A percentile compares a stretch with the other conserved stretches of the same genome.
Conservation (phyloP, 2,329 filamentous ascomycete genomes). For the Penicillium sp. region DNA sequence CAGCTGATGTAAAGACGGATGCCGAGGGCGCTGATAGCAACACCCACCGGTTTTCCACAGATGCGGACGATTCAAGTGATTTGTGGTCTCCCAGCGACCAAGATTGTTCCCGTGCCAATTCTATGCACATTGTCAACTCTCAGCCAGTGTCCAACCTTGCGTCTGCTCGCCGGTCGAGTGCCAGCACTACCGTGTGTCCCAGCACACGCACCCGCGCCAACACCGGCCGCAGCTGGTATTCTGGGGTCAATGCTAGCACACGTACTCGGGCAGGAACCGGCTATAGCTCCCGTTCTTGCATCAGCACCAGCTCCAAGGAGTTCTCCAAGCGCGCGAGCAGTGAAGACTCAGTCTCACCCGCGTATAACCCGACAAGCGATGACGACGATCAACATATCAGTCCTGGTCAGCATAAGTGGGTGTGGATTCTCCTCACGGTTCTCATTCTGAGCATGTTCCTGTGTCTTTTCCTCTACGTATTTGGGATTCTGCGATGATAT, state of each 20-base stretch:
- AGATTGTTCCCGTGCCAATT: background rate
- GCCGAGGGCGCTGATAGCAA: background rate
- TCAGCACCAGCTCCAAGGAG: background rate
- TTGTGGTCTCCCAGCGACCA: background rate
- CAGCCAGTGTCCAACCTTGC: background rate
- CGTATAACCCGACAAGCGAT: background rate
- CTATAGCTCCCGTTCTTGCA: background rate
- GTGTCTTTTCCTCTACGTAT: conserved; percentile 30
- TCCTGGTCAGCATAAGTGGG: conserved; percentile 31
- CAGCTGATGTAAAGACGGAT: background rate
- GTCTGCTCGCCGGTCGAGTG: background rate
- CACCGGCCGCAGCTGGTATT: too few species aligned
- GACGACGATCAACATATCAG: conserved; percentile 4
- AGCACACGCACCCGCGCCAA: background rate
- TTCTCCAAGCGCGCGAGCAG: background rate
- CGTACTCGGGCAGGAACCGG: background rate
- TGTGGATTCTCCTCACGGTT: conserved; percentile 28
- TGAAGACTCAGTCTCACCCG: background rate
- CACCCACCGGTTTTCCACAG: background rate
- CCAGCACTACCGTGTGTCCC: too few species aligned
- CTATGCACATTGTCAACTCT: background rate
- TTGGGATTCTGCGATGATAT: conserved; percentile 31
- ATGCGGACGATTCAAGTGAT: background rate
- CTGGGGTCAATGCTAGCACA: background rate
- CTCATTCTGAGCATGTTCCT: conserved; percentile 29